Evolutionary conservation across 768 basidiomycete species (phyloP).

Genomic region (Auriscalpium vulgare): DNA sequence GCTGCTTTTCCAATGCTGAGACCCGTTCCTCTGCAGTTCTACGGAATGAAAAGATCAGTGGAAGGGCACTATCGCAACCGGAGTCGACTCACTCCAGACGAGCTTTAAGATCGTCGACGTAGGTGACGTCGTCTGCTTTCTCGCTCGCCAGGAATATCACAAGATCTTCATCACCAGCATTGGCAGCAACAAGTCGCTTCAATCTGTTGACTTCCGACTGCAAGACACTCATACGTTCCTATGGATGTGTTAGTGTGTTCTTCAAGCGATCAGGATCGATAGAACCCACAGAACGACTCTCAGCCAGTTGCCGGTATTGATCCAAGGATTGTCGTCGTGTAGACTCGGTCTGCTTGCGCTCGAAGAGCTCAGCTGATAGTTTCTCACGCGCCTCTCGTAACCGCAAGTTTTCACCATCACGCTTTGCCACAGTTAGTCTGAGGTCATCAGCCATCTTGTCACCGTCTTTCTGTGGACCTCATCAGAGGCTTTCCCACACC

Average conservation of each 20-base stretch:
- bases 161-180: constrained; percentile 61
- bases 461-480: no score
- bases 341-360: constrained; percentile 11
- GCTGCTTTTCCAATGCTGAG: constrained; percentile 42
- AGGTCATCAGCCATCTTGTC: no score
- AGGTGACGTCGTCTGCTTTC: constrained; percentile 42
- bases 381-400: constrained; percentile 15
- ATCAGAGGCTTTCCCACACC: no score
- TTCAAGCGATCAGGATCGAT: background rate
- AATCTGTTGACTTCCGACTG: constrained; percentile 66
- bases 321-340: constrained; percentile 10
- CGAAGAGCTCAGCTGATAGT: constrained; percentile 8
- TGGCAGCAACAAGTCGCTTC: constrained; percentile 71
- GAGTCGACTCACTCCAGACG: constrained; percentile 43
- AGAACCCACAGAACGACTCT: constrained; percentile 6
- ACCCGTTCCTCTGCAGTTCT: constrained; percentile 49
- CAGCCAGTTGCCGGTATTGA: constrained; percentile 8
- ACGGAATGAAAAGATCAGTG: background rate
- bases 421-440: background rate
- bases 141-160: constrained; percentile 61
- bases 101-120: constrained; percentile 44
- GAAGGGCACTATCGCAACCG: no score
- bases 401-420: constrained; percentile 9
- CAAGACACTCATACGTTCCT: constrained; percentile 70
- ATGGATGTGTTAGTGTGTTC: constrained; percentile 1